phyloP scores from a whole-genome alignment of 306 rosid genomes.

The Dryas drummondii region DNA sequence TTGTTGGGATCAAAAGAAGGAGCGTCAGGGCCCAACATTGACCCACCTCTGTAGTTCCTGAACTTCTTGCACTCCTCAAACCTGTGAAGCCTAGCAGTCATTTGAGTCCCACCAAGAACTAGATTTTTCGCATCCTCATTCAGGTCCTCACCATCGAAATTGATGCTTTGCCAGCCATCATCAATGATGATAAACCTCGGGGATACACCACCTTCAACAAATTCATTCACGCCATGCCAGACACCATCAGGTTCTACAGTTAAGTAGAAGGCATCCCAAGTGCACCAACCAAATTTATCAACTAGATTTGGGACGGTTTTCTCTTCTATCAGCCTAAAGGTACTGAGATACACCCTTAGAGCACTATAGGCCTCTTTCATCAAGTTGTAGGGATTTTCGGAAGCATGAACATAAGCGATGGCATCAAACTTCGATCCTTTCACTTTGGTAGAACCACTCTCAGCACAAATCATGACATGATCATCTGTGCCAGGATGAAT shows the following conservation, averaged over 20 bases:
- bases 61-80: constrained; percentile 70
- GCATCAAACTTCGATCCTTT: constrained; percentile 47
- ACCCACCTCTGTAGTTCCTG: constrained; percentile 55
- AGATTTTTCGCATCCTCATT: constrained; percentile 57
- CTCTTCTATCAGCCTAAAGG: constrained; percentile 78
- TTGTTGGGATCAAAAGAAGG: constrained; percentile 62
- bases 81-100: constrained; percentile 71
- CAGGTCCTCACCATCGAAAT: constrained; percentile 52
- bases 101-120: constrained; percentile 70
- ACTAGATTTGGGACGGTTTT: constrained; percentile 50
- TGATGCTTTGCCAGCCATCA: constrained; percentile 93
- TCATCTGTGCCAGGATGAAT: constrained; percentile 68
- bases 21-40: constrained; percentile 47
- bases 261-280: constrained; percentile 89
- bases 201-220: constrained; percentile 49
- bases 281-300: constrained; percentile 93
- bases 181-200: constrained; percentile 79
- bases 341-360: constrained; percentile 62
- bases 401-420: constrained; percentile 59
- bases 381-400: constrained; percentile 69
- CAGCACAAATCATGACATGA: constrained; percentile 58
- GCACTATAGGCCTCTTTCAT: constrained; percentile 81
- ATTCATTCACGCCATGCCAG: constrained; percentile 63
- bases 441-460: constrained; percentile 69
- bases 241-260: constrained; percentile 65